Percentiles rank a stretch among this genome's conserved stretches.
These are phyloP conservation scores for Colletotrichum incanum DNA, from an alignment of 2,329 filamentous ascomycete genomes.

Conservation along the genomic window DNA sequence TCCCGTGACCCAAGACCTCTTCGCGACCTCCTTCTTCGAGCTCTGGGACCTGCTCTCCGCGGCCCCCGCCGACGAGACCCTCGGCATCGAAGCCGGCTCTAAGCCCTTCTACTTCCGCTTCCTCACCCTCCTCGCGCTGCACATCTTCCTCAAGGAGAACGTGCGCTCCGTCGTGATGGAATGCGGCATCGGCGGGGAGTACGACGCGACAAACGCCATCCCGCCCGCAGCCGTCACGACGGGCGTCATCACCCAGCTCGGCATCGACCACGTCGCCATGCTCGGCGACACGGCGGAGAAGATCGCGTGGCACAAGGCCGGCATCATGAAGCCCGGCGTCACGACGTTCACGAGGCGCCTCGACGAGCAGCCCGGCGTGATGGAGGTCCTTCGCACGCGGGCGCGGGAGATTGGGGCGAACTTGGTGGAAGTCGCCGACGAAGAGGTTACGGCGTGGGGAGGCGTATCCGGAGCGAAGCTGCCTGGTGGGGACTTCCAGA, in stretches of 20 bases:
- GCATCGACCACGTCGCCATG: conserved; percentile 77
- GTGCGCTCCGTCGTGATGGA: conserved; percentile 77
- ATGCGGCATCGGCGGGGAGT: conserved; percentile 78
- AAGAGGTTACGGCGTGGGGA: conserved; percentile 19
- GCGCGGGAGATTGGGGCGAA: conserved; percentile 68
- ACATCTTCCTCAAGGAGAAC: conserved; percentile 75
- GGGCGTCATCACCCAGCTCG: conserved; percentile 75
- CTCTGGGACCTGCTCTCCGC: conserved; percentile 73
- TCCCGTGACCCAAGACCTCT: conserved; percentile 71
- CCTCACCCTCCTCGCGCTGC: conserved; percentile 77
- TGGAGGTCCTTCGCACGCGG: conserved; percentile 63
- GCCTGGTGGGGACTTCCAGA: conserved; percentile 71
- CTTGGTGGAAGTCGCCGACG: conserved; percentile 53
- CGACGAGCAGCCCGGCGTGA: conserved; percentile 54
- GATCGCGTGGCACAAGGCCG: conserved; percentile 83
- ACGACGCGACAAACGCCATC: conserved; percentile 79
- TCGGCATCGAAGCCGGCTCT: conserved; percentile 51
- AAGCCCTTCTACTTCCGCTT: conserved; percentile 74
- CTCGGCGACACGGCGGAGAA: conserved; percentile 75
- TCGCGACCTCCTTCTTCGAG: conserved; percentile 78
- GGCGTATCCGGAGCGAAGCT: conserved; percentile 60
- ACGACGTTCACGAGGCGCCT: conserved; percentile 61
- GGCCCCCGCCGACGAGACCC: conserved; percentile 50
- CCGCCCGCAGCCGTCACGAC: conserved; percentile 64
- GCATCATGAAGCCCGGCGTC: conserved; percentile 75